Evolutionary conservation across 768 basidiomycete species (phyloP).

Genomic region (Lactarius hatsudake): DNA sequence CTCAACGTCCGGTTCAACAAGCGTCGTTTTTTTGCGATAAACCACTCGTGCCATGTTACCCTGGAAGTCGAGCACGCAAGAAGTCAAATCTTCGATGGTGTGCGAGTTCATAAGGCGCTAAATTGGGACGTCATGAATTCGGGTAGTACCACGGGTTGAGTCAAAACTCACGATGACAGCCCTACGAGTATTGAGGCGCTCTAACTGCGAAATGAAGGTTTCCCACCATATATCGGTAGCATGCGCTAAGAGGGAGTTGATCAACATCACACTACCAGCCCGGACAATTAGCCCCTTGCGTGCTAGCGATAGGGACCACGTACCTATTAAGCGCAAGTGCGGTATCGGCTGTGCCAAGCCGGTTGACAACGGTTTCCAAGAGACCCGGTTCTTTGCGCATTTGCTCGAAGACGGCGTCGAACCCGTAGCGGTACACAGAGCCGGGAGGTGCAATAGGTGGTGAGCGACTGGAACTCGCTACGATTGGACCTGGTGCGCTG

Average conservation of each 20-base stretch:
- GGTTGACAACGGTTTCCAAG: constrained; percentile 77
- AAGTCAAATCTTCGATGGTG: constrained; percentile 76
- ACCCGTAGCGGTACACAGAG: constrained; percentile 84
- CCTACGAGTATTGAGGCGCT: constrained; percentile 73
- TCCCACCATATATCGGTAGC: constrained; percentile 78
- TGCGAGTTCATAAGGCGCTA: constrained; percentile 84
- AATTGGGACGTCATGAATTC: not conserved
- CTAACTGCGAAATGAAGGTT: constrained; percentile 71
- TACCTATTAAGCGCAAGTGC: constrained; percentile 83
- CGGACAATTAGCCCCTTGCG: constrained; percentile 18
- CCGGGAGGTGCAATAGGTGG: constrained; percentile 55
- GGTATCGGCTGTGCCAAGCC: constrained; percentile 78
- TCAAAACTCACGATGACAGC: constrained; percentile 67
- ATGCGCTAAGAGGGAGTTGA: constrained; percentile 80
- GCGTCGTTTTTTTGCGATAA: constrained; percentile 76
- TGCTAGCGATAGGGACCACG: constrained; percentile 20
- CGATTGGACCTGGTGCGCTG: constrained; percentile 55
- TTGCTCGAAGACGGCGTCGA: constrained; percentile 75
- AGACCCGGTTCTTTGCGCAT: constrained; percentile 71
- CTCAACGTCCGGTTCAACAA: constrained; percentile 67
- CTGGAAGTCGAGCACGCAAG: constrained; percentile 85
- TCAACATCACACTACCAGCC: constrained; percentile 72
- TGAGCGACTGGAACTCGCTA: constrained; percentile 58
- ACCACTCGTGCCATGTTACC: constrained; percentile 77
- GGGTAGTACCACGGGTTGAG: constrained; percentile 13